phyloP scores from a whole-genome alignment of 768 basidiomycete genomes.

The Candolleomyces aberdarensis region DNA sequence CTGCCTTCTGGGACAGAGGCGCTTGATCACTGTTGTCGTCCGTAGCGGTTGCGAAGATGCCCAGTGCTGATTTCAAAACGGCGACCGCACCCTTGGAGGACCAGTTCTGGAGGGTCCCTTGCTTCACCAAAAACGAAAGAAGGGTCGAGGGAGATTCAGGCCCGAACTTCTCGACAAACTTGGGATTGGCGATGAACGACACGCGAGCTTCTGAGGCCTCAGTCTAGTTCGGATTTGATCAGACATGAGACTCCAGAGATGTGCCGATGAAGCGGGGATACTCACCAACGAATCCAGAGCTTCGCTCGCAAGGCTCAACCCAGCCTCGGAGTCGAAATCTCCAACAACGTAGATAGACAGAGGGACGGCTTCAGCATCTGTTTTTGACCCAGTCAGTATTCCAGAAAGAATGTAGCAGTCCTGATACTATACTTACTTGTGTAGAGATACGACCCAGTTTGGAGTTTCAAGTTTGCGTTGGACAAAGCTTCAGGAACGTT shows the following conservation, averaged over 20 bases:
- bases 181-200: conserved; percentile 1
- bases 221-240: conserved; percentile 29
- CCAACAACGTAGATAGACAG: conserved; percentile 66
- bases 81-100: background rate
- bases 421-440: conserved; percentile 42
- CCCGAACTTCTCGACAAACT: background rate
- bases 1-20: conserved; percentile 29
- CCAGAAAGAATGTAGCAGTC: background rate
- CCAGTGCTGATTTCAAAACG: background rate
- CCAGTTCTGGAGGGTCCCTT: background rate
- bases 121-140: conserved; percentile 19
- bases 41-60: background rate
- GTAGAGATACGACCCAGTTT: conserved; percentile 54
- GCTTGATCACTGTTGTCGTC: conserved; percentile 32
- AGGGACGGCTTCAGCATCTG: conserved; percentile 31
- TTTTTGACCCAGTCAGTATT: background rate
- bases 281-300: conserved; percentile 65
- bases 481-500: conserved; percentile 55
- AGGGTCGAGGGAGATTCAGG: conserved; percentile 40
- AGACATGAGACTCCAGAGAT: conserved; percentile 3
- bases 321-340: conserved; percentile 68
- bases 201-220: conserved; percentile 24
- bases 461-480: conserved; percentile 39
- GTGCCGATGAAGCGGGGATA: conserved; percentile 5
- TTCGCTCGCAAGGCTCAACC: conserved; percentile 57